These are phyloP conservation scores for Albophoma yamanashiensis DNA, from an alignment of 2,329 filamentous ascomycete species.

Conservation along the genomic window DNA sequence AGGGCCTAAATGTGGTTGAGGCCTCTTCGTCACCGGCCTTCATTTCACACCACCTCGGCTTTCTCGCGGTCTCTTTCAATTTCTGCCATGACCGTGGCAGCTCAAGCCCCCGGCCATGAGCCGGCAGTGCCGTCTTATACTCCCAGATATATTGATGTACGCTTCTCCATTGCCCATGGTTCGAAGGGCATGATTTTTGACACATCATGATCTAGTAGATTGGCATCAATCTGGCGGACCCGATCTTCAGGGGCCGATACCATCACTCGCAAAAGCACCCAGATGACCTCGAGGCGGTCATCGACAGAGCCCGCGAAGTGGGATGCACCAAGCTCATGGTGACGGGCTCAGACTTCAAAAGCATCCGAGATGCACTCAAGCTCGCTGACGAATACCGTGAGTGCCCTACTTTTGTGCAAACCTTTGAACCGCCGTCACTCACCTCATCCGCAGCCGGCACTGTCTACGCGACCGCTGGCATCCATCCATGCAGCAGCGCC, in stretches of 20 bases:
- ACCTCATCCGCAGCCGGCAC: conserved; percentile 47
- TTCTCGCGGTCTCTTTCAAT: background rate
- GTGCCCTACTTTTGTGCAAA: conserved; percentile 17
- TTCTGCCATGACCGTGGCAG: conserved; percentile 14
- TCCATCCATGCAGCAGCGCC: conserved; percentile 82
- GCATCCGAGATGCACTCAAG: conserved; percentile 63
- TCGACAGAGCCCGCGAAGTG: conserved; percentile 65
- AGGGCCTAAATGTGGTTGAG: background rate
- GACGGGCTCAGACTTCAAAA: conserved; percentile 77
- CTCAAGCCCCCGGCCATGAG: conserved; percentile 8
- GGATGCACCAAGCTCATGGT: conserved; percentile 88
- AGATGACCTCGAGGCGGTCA: conserved; percentile 63
- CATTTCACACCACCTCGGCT: background rate
- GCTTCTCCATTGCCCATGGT: conserved; percentile 7
- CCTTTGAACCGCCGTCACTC: conserved; percentile 2
- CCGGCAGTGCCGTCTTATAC: conserved; percentile 13
- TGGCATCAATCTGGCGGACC: conserved; percentile 92
- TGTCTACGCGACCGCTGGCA: conserved; percentile 84
- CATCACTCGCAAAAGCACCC: conserved; percentile 68
- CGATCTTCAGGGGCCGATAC: conserved; percentile 77
- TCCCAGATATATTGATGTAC: conserved; percentile 53
- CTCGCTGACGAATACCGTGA: conserved; percentile 65
- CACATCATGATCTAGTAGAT: conserved; percentile 38
- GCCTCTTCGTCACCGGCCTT: background rate
- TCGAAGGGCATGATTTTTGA: conserved; percentile 3